Base-by-base conservation (phyloP, 1,284 basidiomycete species). In the Microbotryum silenes-acaulis region DNA sequence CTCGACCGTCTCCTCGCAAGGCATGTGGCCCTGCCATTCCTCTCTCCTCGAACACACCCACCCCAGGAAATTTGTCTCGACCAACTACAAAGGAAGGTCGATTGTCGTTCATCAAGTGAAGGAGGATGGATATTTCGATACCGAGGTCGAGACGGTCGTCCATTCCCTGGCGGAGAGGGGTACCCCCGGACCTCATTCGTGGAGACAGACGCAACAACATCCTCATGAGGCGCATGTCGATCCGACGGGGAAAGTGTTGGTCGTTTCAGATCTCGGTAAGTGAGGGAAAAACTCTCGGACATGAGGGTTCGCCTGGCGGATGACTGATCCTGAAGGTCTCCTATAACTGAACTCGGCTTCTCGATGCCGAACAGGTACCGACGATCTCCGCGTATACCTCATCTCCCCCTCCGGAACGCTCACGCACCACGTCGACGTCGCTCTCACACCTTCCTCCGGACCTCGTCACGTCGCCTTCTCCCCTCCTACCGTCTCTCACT, bases 151-250 rank as follows among this genome's bases (percentile, higher is more conserved):
- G 6, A 2, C 25, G 9, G 18, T 25, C 16, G 47, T 31, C 25
- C 4, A 29, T 68, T 10, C 8, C 42, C 14, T 55, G 52, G 45
- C 20, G 23, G 48, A 53, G 33, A 5, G 27, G 48, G 52, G 61
- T 1, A 18, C 48, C 9, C 55, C 56, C 2, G 67, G 67, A 7
- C 55, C 64, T 16, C 42, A 56, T 20, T 10, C 20, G 0, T 12
- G 23, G 27, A 52, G 67, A 12, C 67, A 68, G 27, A 42, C 57
- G 16, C 60, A 60, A 37, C 54, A 61, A 27, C 67, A 68, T 25
- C 67, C 67, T 27, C 67, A 68, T 44, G 67, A 56, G 6, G 67
- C 60, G 27, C 57, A 62, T 18, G 29, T 61, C n/a, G 64, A 68
- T 31, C 67, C 64, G 20, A 56, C 21, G 2, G 54, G 56, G 6